Conservation (phyloP, 1,284 basidiomycete species). For the Apiotrichum sp. region DNA sequence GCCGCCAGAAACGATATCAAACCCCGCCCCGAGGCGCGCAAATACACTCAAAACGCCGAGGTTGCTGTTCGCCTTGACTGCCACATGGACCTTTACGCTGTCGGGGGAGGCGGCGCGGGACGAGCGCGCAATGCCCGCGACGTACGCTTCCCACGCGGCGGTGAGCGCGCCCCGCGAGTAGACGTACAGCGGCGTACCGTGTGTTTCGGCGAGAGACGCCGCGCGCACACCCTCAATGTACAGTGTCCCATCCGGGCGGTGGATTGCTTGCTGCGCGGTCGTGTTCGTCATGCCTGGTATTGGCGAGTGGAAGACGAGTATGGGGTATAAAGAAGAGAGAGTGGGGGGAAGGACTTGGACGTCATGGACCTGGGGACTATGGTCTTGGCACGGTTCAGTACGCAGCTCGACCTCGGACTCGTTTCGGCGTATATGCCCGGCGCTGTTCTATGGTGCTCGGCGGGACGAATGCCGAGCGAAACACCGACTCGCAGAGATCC, state of each 20-base stretch:
- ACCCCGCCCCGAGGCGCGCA: conserved; percentile 8
- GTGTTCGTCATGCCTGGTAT: too few species aligned
- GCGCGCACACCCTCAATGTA: conserved; percentile 6
- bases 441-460: too few species aligned
- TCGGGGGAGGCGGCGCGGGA: background rate
- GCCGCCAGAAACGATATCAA: conserved; percentile 11
- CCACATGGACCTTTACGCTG: conserved; percentile 6
- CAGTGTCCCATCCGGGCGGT: conserved; percentile 5
- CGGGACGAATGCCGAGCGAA: too few species aligned
- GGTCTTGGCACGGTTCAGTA: too few species aligned
- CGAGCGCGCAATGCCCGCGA: background rate
- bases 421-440: too few species aligned
- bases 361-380: too few species aligned
- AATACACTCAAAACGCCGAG: conserved; percentile 7
- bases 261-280: background rate
- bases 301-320: too few species aligned
- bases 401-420: too few species aligned
- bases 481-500: too few species aligned
- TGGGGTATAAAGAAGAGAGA: too few species aligned
- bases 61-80: conserved; percentile 14
- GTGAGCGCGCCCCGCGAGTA: conserved; percentile 9
- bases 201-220: background rate
- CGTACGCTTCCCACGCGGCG: conserved; percentile 1
- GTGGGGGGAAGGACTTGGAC: too few species aligned
- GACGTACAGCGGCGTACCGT: conserved; percentile 13